These are phyloP conservation scores for Talaromyces sp. DNA, from an alignment of 2,329 filamentous ascomycete genomes.

Conservation along the genomic window DNA sequence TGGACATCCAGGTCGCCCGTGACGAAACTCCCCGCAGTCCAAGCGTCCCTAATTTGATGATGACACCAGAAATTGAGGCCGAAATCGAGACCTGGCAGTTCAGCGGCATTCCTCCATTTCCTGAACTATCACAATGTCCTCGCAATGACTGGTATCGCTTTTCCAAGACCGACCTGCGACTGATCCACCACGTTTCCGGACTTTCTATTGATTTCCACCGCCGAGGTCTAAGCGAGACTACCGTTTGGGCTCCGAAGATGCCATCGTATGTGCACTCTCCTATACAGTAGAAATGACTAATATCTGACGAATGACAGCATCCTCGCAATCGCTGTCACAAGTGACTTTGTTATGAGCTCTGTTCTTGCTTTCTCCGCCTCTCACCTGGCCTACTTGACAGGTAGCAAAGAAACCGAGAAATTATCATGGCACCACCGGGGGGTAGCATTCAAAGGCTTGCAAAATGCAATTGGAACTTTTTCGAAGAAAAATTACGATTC, in stretches of 20 bases:
- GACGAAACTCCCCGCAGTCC: constrained; percentile 45
- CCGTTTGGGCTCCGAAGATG: constrained; percentile 87
- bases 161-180: constrained; percentile 69
- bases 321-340: constrained; percentile 72
- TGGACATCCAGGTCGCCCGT: constrained; percentile 66
- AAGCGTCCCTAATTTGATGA: constrained; percentile 58
- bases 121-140: constrained; percentile 70
- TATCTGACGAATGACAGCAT: constrained; percentile 48
- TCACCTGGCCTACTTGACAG: constrained; percentile 83
- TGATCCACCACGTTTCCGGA: constrained; percentile 85
- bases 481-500: constrained; percentile 84
- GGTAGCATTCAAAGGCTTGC: constrained; percentile 76
- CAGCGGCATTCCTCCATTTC: constrained; percentile 80
- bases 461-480: constrained; percentile 80
- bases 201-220: constrained; percentile 76
- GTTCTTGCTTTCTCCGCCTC: constrained; percentile 90
- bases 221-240: constrained; percentile 74
- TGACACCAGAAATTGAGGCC: constrained; percentile 78
- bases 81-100: constrained; percentile 77
- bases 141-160: constrained; percentile 67
- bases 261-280: constrained; percentile 59
- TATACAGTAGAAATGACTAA: neutral
- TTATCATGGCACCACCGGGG: constrained; percentile 86
- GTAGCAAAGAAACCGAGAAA: constrained; percentile 77
- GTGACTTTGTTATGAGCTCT: constrained; percentile 89